These are phyloP conservation scores for Tylopilus rubrobrunneus DNA, from an alignment of 768 basidiomycete species.

Conservation along the genomic window DNA sequence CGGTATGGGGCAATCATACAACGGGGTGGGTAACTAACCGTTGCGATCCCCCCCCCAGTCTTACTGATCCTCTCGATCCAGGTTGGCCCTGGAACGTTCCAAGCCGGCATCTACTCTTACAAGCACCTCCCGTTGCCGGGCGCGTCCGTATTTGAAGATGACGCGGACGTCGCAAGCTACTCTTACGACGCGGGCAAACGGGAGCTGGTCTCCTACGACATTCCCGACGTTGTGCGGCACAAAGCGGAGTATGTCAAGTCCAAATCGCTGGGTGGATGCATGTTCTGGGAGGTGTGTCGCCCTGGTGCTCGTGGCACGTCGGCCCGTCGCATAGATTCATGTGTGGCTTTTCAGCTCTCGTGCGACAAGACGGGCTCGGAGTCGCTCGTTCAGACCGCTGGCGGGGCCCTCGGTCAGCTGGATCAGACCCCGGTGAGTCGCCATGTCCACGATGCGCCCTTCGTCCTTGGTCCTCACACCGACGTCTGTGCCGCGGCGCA, in stretches of 20 bases:
- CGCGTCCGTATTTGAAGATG: constrained; percentile 62
- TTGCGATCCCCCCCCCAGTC: neutral
- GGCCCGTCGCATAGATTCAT: neutral
- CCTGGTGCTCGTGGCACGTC: too few relatives aligned
- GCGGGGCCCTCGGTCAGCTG: constrained; percentile 44
- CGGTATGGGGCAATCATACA: constrained; percentile 66
- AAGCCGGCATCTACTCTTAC: constrained; percentile 56
- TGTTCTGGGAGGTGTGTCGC: constrained; percentile 77
- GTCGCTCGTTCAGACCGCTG: constrained; percentile 56
- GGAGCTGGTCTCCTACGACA: constrained; percentile 77
- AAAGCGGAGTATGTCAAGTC: constrained; percentile 67
- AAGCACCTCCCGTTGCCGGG: constrained; percentile 62
- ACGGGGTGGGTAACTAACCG: constrained; percentile 48
- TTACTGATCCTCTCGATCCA: constrained; percentile 22
- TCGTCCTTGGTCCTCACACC: neutral
- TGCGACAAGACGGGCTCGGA: constrained; percentile 54
- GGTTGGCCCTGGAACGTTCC: constrained; percentile 62
- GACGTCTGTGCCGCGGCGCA: constrained; percentile 13
- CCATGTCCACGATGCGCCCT: neutral
- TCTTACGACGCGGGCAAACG: constrained; percentile 65
- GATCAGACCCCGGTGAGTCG: constrained; percentile 46
- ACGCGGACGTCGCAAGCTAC: constrained; percentile 68
- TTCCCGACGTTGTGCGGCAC: constrained; percentile 56
- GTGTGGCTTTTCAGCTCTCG: constrained; percentile 41
- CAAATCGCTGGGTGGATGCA: constrained; percentile 60